Evolutionary conservation across 2,329 filamentous ascomycete species (phyloP).

Genomic region (Diaporthe vaccinii): DNA sequence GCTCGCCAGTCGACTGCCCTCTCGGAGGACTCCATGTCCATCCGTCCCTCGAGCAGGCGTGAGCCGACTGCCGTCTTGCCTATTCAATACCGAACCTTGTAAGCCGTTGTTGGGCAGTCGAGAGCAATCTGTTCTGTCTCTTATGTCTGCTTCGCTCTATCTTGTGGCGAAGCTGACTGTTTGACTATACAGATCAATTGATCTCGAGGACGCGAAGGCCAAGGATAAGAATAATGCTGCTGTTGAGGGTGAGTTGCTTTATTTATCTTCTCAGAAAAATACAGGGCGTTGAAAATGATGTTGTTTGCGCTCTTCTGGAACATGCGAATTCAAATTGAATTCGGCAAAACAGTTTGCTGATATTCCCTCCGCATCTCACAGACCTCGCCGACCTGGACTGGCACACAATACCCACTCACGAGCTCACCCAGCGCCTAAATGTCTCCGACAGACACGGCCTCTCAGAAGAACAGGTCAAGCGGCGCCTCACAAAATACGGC

Average conservation of each 20-base stretch:
- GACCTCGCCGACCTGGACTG: slow-evolving; percentile 76
- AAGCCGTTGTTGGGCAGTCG: slow-evolving; percentile 44
- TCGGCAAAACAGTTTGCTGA: slow-evolving; percentile 39
- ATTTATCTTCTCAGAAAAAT: not conserved
- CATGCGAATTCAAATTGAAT: not conserved
- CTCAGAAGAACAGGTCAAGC: slow-evolving; percentile 68
- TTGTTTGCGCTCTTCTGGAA: not conserved
- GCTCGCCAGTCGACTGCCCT: slow-evolving; percentile 33
- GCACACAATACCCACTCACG: slow-evolving; percentile 71
- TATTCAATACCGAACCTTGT: slow-evolving; percentile 69
- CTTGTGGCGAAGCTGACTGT: slow-evolving; percentile 34
- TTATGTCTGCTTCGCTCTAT: slow-evolving; percentile 19
- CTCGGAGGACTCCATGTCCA: slow-evolving; percentile 35
- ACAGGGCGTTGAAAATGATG: not conserved
- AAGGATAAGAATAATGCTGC: slow-evolving; percentile 59
- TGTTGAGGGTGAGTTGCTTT: slow-evolving; percentile 55
- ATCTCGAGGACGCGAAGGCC: slow-evolving; percentile 68
- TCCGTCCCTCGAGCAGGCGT: slow-evolving; percentile 18
- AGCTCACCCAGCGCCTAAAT: slow-evolving; percentile 71
- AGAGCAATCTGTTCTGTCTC: slow-evolving; percentile 24
- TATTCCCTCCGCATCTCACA: slow-evolving; percentile 45
- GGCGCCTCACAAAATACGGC: slow-evolving; percentile 71
- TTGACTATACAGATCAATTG: slow-evolving; percentile 58
- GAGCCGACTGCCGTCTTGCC: slow-evolving; percentile 60
- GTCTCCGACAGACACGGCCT: slow-evolving; percentile 71